These are phyloP conservation scores for Colletotrichum somersetense DNA, from an alignment of 2,329 filamentous ascomycete species.

Conservation along the genomic window DNA sequence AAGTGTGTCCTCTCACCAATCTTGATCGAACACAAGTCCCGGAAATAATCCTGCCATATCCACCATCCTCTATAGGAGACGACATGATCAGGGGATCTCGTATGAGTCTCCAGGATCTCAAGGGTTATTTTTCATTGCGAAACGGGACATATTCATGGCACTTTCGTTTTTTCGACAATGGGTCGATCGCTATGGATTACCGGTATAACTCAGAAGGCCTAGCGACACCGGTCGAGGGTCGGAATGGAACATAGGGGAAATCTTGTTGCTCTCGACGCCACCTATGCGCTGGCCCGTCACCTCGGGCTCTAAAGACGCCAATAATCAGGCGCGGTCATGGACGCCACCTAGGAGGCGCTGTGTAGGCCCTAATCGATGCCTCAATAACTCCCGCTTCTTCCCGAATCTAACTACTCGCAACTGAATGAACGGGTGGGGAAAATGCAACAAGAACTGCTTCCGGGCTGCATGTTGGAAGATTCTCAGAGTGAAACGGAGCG, in stretches of 20 bases:
- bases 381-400: background rate
- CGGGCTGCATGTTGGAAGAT: background rate
- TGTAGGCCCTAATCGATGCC: background rate
- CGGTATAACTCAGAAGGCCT: background rate
- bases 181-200: background rate
- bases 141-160: background rate
- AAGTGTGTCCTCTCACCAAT: background rate
- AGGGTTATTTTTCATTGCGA: background rate
- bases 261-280: background rate
- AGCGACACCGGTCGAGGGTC: background rate
- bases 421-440: constrained; percentile 1
- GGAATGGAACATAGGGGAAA: background rate
- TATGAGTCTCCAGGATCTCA: background rate
- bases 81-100: background rate
- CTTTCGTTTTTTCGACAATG: background rate
- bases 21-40: background rate
- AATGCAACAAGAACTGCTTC: background rate
- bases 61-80: background rate
- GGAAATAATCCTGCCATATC: background rate
- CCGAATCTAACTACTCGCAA: background rate
- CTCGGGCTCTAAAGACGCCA: constrained; percentile 1
- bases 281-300: background rate
- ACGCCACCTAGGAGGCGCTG: background rate
- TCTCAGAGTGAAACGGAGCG: background rate
- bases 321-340: background rate